phyloP scores from a whole-genome alignment of 345 rosid species.

The Eucalyptus erythrocorys region DNA sequence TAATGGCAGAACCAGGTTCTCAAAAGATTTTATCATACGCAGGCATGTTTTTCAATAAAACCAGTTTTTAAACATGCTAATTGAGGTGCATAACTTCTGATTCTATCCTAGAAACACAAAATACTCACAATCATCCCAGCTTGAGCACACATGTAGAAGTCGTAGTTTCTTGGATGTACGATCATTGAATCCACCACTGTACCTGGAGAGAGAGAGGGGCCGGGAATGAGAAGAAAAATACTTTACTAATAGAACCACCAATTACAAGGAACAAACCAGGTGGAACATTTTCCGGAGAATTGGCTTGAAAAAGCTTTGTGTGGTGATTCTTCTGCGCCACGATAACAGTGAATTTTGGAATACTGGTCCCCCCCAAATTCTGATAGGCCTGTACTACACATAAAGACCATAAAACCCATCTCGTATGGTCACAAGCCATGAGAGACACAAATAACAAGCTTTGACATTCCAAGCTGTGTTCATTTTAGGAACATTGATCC shows the following conservation, averaged over 20 bases:
- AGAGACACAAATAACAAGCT: not conserved
- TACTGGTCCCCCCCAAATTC: slow-evolving; percentile 36
- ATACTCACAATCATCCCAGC: slow-evolving; percentile 60
- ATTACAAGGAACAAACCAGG: slow-evolving; percentile 38
- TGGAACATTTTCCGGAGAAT: slow-evolving; percentile 66
- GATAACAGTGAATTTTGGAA: slow-evolving; percentile 71
- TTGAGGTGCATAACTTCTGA: not conserved
- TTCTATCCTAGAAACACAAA: not conserved
- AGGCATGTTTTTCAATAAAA: not conserved
- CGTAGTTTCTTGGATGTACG: slow-evolving; percentile 72
- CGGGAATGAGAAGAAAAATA: not conserved
- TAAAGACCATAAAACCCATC: not conserved
- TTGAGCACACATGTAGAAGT: slow-evolving; percentile 86
- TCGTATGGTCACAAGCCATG: not conserved
- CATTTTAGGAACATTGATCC: not conserved
- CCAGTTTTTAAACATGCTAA: not conserved
- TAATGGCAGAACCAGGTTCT: not conserved
- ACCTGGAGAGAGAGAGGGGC: slow-evolving; percentile 20
- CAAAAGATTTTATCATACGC: not conserved
- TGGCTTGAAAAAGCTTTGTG: slow-evolving; percentile 66
- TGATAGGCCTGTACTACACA: slow-evolving; percentile 54
- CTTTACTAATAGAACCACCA: not conserved
- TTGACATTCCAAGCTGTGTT: not conserved
- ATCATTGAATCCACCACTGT: slow-evolving; percentile 75
- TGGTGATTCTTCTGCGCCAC: slow-evolving; percentile 90